These are phyloP conservation scores for Hippophae rhamnoides DNA, from an alignment of 306 rosid genomes.

Conservation along the genomic window DNA sequence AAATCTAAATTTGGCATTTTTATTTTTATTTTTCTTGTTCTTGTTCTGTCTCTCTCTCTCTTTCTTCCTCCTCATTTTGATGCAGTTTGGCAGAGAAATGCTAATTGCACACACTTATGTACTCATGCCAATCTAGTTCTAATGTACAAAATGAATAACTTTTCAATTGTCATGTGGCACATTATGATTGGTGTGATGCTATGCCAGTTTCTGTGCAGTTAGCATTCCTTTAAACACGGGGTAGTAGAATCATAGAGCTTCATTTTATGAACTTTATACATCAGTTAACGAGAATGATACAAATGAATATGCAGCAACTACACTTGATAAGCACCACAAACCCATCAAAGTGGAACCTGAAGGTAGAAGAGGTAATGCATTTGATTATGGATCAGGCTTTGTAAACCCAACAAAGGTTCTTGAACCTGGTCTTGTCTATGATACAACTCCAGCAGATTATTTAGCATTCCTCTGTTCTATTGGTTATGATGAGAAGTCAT, in stretches of 20 bases:
- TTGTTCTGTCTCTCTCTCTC: too few relatives aligned
- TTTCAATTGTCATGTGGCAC: too few relatives aligned
- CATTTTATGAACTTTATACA: not conserved
- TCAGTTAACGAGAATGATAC: conserved; percentile 19
- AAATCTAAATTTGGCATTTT: too few relatives aligned
- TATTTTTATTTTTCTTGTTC: too few relatives aligned
- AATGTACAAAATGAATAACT: too few relatives aligned
- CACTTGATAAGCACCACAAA: conserved; percentile 46
- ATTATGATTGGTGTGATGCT: too few relatives aligned
- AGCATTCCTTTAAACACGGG: not conserved
- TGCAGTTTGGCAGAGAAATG: too few relatives aligned
- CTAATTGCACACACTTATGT: too few relatives aligned
- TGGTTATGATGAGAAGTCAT: conserved; percentile 51
- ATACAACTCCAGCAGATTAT: conserved; percentile 41
- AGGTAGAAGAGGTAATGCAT: conserved; percentile 49
- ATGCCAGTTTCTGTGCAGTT: not conserved
- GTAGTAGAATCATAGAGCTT: not conserved
- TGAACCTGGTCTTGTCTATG: conserved; percentile 69
- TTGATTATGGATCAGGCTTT: conserved; percentile 77
- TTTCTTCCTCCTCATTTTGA: not conserved
- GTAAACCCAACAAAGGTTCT: conserved; percentile 57
- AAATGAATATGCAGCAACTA: conserved; percentile 47
- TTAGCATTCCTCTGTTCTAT: conserved; percentile 57
- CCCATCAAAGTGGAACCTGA: conserved; percentile 54
- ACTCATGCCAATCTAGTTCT: too few relatives aligned